Evolutionary conservation across 257 asterid species (phyloP).

Genomic region (Solanum clarkiae): DNA sequence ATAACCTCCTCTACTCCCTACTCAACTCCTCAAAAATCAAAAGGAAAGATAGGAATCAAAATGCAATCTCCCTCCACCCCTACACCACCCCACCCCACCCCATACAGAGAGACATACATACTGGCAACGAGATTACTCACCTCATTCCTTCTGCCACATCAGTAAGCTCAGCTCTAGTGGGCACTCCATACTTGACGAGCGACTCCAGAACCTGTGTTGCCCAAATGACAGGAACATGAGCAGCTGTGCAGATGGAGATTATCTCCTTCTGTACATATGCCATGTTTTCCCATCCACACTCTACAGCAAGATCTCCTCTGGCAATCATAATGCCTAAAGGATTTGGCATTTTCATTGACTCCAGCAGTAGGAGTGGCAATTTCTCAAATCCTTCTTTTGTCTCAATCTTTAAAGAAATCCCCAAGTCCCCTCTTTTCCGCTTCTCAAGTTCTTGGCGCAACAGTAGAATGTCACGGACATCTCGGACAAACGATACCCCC

Average conservation of each 20-base stretch:
- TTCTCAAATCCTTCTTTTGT: constrained; percentile 58
- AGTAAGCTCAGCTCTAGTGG: constrained; percentile 57
- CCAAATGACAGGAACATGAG: constrained; percentile 55
- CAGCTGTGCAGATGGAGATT: constrained; percentile 42
- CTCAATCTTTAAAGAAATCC: constrained; percentile 57
- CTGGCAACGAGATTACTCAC: constrained; percentile 8
- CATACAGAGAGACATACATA: background rate
- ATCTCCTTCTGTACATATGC: constrained; percentile 60
- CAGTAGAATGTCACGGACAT: constrained; percentile 36
- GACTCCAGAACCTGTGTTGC: constrained; percentile 73
- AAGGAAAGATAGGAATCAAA: background rate
- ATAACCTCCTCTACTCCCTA: background rate
- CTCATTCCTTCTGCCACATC: constrained; percentile 65
- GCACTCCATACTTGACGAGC: constrained; percentile 52
- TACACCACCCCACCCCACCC: background rate
- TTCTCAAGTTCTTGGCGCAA: constrained; percentile 51
- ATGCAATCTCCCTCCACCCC: background rate
- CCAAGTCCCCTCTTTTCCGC: constrained; percentile 31
- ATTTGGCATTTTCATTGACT: constrained; percentile 52
- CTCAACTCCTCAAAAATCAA: background rate
- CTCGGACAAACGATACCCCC: constrained; percentile 56
- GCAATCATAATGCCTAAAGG: constrained; percentile 71
- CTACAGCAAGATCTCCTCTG: constrained; percentile 79
- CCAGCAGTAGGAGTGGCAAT: constrained; percentile 42
- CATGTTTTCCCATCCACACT: constrained; percentile 74